These are phyloP conservation scores for Aegilops bicornis DNA, from an alignment of 176 grass and related monocot genomes.

Conservation along the genomic window DNA sequence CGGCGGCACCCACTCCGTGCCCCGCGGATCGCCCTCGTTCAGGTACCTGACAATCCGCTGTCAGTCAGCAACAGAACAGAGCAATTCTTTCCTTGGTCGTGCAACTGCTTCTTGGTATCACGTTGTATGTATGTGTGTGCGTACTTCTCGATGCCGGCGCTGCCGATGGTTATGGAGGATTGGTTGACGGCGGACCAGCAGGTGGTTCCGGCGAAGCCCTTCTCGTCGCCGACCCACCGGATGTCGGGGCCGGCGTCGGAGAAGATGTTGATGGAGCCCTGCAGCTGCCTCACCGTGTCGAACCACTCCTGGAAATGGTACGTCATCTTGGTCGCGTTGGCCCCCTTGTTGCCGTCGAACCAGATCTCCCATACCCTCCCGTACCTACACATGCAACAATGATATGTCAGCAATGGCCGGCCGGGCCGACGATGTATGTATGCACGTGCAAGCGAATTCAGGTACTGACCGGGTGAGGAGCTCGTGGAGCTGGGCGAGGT, in stretches of 20 bases:
- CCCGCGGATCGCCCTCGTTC: conserved; percentile 67
- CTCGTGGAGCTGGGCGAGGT: conserved; percentile 80
- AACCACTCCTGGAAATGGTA: conserved; percentile 97
- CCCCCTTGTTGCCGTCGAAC: conserved; percentile 94
- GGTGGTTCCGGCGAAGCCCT: conserved; percentile 63
- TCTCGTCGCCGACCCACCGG: conserved; percentile 96
- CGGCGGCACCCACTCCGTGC: conserved; percentile 82
- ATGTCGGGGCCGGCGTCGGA: conserved; percentile 87
- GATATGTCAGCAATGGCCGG: not conserved
- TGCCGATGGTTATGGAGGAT: conserved; percentile 75
- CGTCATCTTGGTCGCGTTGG: conserved; percentile 78
- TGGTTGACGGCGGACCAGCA: conserved; percentile 91
- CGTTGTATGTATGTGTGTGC: not conserved
- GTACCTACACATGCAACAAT: conserved; percentile 34
- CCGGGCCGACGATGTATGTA: not conserved
- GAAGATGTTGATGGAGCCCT: conserved; percentile 91
- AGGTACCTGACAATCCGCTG: conserved; percentile 51
- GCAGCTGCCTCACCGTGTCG: conserved; percentile 74
- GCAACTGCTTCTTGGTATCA: not conserved
- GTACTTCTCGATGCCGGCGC: conserved; percentile 62
- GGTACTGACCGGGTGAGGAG: conserved; percentile 72
- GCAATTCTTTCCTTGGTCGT: not conserved
- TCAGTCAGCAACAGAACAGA: not conserved
- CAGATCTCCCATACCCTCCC: conserved; percentile 86
- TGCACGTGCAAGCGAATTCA: not conserved